Conservation (phyloP, 208 protist genomes). For the Trypanosomatidae sp. region DNA sequence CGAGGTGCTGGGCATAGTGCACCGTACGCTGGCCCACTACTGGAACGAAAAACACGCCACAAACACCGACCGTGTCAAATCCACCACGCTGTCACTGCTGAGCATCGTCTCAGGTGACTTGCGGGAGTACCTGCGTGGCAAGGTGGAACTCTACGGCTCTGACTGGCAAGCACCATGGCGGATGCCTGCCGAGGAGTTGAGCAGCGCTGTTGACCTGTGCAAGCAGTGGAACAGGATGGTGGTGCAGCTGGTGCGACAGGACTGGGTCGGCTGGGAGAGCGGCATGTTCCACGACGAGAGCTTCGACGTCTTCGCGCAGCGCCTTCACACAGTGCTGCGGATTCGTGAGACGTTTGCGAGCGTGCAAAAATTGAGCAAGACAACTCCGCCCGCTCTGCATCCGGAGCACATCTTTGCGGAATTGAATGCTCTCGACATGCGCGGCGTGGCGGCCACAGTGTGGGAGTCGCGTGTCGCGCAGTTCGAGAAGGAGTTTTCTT, state of each 20-base stretch:
- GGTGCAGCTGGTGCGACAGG: constrained; percentile 38
- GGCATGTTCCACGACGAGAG: constrained; percentile 72
- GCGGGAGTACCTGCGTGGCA: constrained; percentile 77
- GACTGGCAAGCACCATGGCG: constrained; percentile 86
- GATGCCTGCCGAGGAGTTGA: constrained; percentile 56
- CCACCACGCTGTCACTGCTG: constrained; percentile 75
- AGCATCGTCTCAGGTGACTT: constrained; percentile 86
- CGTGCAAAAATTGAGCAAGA: constrained; percentile 36
- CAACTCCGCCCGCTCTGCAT: constrained; percentile 45
- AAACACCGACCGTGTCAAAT: constrained; percentile 65
- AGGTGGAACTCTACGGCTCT: constrained; percentile 64
- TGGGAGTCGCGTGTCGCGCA: constrained; percentile 63
- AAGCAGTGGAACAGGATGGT: constrained; percentile 67
- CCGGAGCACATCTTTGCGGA: constrained; percentile 81
- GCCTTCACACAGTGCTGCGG: constrained; percentile 68
- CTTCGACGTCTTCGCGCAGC: constrained; percentile 58
- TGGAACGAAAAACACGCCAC: constrained; percentile 55
- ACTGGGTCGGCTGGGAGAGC: constrained; percentile 81
- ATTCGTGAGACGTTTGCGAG: constrained; percentile 66
- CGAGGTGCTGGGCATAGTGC: constrained; percentile 76
- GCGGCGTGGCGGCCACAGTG: constrained; percentile 26
- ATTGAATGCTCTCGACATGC: constrained; percentile 64
- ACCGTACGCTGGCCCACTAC: constrained; percentile 53
- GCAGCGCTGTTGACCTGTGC: constrained; percentile 55
- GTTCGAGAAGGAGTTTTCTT: constrained; percentile 86